Conservation (phyloP, 768 basidiomycete species). For the Russula earlei region DNA sequence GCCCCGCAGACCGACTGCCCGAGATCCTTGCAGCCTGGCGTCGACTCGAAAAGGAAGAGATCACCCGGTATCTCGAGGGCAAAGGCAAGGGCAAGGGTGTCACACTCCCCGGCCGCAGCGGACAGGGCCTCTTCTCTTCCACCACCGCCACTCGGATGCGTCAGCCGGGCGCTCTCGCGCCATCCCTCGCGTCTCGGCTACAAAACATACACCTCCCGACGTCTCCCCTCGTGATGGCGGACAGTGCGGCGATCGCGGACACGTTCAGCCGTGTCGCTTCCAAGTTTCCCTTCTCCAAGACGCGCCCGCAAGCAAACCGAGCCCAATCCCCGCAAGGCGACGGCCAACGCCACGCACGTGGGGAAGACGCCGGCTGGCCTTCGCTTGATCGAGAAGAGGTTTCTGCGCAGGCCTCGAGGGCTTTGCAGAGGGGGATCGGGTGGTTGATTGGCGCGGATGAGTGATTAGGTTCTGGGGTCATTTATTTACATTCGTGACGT, state of each 20-base stretch:
- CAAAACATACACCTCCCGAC: conserved; percentile 61
- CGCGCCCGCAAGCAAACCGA: conserved; percentile 41
- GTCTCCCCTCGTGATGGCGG: conserved; percentile 59
- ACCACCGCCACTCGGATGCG: conserved; percentile 19
- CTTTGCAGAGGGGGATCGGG: conserved; percentile 83
- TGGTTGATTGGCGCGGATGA: conserved; percentile 92
- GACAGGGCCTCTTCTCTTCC: conserved; percentile 6
- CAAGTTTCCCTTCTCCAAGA: conserved; percentile 12
- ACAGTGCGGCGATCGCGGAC: conserved; percentile 71
- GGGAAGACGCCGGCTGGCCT: conserved; percentile 26
- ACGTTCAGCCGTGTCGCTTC: conserved; percentile 56
- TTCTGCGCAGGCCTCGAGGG: conserved; percentile 65
- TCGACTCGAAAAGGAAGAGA: conserved; percentile 57
- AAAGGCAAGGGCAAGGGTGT: not conserved
- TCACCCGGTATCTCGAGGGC: conserved; percentile 40
- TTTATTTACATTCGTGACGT: too few species aligned
- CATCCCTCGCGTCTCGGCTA: conserved; percentile 50
- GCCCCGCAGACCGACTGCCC: conserved; percentile 69
- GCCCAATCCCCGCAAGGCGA: conserved; percentile 37
- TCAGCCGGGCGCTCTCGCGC: conserved; percentile 1
- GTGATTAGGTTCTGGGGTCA: not conserved
- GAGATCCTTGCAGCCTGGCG: conserved; percentile 77
- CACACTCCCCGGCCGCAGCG: too few species aligned
- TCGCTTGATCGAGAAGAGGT: conserved; percentile 49
- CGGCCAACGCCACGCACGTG: conserved; percentile 29